phyloP scores from a whole-genome alignment of 352 stramenopile species.

The Phytophthora sp. region DNA sequence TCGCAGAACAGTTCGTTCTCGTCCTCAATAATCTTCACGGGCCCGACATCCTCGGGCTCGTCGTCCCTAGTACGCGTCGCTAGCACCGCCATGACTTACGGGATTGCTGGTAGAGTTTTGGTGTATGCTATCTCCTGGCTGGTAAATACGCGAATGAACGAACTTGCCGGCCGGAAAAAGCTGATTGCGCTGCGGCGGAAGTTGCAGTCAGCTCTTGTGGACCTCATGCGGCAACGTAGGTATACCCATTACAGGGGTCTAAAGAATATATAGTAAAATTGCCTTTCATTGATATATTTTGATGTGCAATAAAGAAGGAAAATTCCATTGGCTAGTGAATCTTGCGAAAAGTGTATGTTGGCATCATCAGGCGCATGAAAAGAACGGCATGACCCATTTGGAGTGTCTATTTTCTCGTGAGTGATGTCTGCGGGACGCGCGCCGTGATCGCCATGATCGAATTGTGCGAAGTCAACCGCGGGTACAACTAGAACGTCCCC shows the following conservation, averaged over 20 bases:
- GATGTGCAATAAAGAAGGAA: neutral
- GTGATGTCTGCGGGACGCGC: too few relatives aligned
- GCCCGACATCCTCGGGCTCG: constrained; percentile 5
- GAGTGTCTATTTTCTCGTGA: constrained; percentile 4
- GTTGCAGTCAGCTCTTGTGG: constrained; percentile 5
- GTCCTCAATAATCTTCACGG: constrained; percentile 40
- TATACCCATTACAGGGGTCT: neutral
- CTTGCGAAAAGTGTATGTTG: constrained; percentile 14
- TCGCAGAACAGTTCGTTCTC: constrained; percentile 23
- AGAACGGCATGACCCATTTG: constrained; percentile 2
- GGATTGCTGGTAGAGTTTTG: neutral
- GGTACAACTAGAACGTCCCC: too few relatives aligned
- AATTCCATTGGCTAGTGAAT: neutral
- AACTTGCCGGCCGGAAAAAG: constrained; percentile 16
- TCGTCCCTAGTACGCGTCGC: constrained; percentile 21
- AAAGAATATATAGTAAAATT: too few relatives aligned
- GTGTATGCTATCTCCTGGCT: constrained; percentile 7
- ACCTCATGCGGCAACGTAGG: neutral
- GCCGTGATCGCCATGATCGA: constrained; percentile 1
- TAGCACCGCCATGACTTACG: constrained; percentile 20
- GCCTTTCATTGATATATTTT: neutral
- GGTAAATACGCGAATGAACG: constrained; percentile 32
- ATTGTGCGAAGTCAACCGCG: too few relatives aligned
- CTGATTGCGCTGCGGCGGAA: constrained; percentile 13
- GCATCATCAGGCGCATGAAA: constrained; percentile 13